These are phyloP conservation scores for Stagonosporopsis rhizophila DNA, from an alignment of 2,329 filamentous ascomycete genomes.

Conservation along the genomic window DNA sequence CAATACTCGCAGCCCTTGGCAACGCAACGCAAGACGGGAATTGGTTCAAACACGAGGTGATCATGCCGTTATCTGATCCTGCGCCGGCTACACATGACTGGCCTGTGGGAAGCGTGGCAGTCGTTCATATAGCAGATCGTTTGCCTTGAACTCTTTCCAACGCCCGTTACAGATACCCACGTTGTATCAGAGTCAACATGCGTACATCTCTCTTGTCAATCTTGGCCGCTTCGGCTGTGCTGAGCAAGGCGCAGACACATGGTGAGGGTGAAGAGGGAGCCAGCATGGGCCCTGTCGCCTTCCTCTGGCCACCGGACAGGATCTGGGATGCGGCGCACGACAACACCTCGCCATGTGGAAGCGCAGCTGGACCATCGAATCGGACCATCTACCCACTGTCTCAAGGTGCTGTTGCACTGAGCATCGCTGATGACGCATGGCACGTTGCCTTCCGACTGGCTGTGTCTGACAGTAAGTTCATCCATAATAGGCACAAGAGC, in stretches of 20 bases:
- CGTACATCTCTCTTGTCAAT: slow-evolving; percentile 3
- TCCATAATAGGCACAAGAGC: not conserved
- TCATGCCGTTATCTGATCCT: slow-evolving; percentile 17
- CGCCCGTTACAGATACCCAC: not conserved
- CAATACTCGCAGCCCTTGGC: slow-evolving; percentile 30
- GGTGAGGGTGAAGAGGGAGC: slow-evolving; percentile 38
- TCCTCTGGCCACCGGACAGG: slow-evolving; percentile 67
- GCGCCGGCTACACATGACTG: slow-evolving; percentile 7
- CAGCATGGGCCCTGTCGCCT: slow-evolving; percentile 64
- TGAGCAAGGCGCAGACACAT: slow-evolving; percentile 31
- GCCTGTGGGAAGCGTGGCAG: not conserved
- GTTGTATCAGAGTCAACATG: slow-evolving; percentile 11
- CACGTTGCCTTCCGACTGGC: slow-evolving; percentile 63
- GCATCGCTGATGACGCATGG: slow-evolving; percentile 65
- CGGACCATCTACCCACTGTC: slow-evolving; percentile 65
- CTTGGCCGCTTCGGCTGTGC: slow-evolving; percentile 2
- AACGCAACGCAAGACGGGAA: slow-evolving; percentile 15
- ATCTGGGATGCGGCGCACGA: slow-evolving; percentile 63
- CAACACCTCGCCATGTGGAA: slow-evolving; percentile 66
- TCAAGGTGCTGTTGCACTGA: slow-evolving; percentile 62
- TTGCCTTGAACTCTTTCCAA: not conserved
- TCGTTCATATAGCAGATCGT: slow-evolving; percentile 11
- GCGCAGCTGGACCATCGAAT: slow-evolving; percentile 55
- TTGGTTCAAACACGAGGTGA: slow-evolving; percentile 9
- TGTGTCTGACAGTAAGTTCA: slow-evolving; percentile 56